Percentiles rank a stretch among this genome's conserved stretches.
Conservation (phyloP, 306 rosid genomes). For the Trifolium repens region DNA sequence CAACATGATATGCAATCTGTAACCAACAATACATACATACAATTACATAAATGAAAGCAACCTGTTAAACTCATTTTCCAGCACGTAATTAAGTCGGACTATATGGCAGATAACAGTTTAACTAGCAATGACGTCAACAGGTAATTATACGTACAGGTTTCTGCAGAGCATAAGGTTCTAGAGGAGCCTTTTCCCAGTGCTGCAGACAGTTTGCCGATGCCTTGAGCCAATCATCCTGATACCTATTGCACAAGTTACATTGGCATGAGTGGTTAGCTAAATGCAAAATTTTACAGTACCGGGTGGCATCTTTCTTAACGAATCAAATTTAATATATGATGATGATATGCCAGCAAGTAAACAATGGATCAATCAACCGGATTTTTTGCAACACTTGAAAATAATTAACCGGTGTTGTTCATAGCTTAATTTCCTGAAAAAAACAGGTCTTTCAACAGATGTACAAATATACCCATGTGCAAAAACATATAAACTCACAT, state of each 20-base stretch:
- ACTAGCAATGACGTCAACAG: slow-evolving; percentile 29
- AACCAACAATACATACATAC: slow-evolving; percentile 49
- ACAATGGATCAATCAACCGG: slow-evolving; percentile 10
- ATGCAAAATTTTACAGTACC: slow-evolving; percentile 14
- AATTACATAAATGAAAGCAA: slow-evolving; percentile 32
- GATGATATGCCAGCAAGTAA: slow-evolving; percentile 9
- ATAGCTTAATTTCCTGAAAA: slow-evolving; percentile 1
- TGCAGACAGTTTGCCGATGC: slow-evolving; percentile 79
- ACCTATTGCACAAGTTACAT: slow-evolving; percentile 54
- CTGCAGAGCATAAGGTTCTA: slow-evolving; percentile 89
- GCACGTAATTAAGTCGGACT: slow-evolving; percentile 13
- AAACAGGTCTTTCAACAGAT: neutral
- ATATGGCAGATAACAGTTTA: slow-evolving; percentile 16
- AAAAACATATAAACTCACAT: neutral
- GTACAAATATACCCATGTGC: slow-evolving; percentile 1
- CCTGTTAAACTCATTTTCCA: slow-evolving; percentile 28
- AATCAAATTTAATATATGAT: slow-evolving; percentile 10
- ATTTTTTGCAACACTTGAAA: slow-evolving; percentile 12
- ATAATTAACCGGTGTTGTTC: neutral
- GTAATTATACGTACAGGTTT: slow-evolving; percentile 72
- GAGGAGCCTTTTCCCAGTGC: slow-evolving; percentile 98
- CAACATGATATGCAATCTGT: slow-evolving; percentile 81
- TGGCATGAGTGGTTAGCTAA: slow-evolving; percentile 33
- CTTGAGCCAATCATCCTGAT: slow-evolving; percentile 99
- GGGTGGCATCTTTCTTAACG: slow-evolving; percentile 19